Evolutionary conservation across 768 basidiomycete genomes (phyloP), one percentile per base, ranked within the genome.

Genomic region (Mycena filopes): DNA sequence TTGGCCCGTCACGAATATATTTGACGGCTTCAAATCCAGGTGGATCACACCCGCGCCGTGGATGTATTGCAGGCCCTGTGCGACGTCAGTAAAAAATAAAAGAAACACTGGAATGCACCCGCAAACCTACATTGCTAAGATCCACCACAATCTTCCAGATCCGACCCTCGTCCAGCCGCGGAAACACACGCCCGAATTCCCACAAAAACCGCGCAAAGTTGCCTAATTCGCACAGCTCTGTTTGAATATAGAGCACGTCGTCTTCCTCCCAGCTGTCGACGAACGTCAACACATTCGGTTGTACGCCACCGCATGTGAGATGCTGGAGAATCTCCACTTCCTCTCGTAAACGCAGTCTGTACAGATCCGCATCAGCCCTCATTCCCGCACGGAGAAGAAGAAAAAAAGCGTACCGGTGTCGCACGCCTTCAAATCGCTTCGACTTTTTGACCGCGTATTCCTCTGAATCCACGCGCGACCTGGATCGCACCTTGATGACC

Each of bases 111-210:
- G n/a, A n/a, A n/a, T n/a, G 36, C 36, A 36, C 36, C 36, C 36
- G 36, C 67, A 70, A 60, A 84, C 92, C 82, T 83, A 96, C 94
- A 75, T 91, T 90, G 75, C 91, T 91, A 65, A 99, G 83, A 78
- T 99, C 97, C 54, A 88, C 89, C 63, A 96, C 82, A 70, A 96
- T 91, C 84, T 99, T 99, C 98, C 98, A 99, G 51, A 97, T 92
- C 68, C 94, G 85, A 26, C 90, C 89, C 78, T 99, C 97, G 72
- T 97, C 95, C 60, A 99, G 84, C 66, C 86, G 83, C 63, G 94
- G 93, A 80, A 92, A 94, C 40, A 82, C 82, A 42, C 89, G 89
- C 4, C 97, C 97, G 73, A 95, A 95, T 78, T 94, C 92, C 84
- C 92, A 92, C 69, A 99, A 81, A 83, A 98, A 98, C 69, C 86